These are phyloP conservation scores for Ichthyophthirius multifiliis DNA, from an alignment of 169 alveolate species.

Conservation along the genomic window DNA sequence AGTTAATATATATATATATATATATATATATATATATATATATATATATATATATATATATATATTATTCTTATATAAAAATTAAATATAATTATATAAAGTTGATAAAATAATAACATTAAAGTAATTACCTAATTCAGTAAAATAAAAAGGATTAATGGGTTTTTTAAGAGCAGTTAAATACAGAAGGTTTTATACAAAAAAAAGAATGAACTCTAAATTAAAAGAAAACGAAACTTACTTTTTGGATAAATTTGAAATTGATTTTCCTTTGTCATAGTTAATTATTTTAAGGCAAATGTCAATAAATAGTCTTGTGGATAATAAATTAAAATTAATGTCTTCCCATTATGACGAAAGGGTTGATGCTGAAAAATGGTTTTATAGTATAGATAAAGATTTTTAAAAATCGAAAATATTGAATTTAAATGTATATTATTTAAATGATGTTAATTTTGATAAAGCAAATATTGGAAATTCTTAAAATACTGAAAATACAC, in stretches of 20 bases:
- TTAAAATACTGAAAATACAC: background rate
- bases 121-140: background rate
- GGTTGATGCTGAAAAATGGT: background rate
- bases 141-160: background rate
- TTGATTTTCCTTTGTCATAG: background rate
- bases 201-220: background rate
- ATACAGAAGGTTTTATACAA: background rate
- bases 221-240: background rate
- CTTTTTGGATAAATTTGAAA: background rate
- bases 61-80: too few relatives aligned
- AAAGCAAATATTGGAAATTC: background rate
- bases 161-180: background rate
- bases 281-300: background rate
- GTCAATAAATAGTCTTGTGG: background rate
- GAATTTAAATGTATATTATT: too few relatives aligned
- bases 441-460: too few relatives aligned
- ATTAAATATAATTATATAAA: too few relatives aligned
- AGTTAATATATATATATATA: background rate
- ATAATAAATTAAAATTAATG: background rate
- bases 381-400: background rate
- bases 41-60: too few relatives aligned
- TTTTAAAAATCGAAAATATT: too few relatives aligned
- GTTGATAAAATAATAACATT: background rate
- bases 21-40: background rate
- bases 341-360: background rate